phyloP scores from a whole-genome alignment of 345 rosid genomes.

The Acer campestre region DNA sequence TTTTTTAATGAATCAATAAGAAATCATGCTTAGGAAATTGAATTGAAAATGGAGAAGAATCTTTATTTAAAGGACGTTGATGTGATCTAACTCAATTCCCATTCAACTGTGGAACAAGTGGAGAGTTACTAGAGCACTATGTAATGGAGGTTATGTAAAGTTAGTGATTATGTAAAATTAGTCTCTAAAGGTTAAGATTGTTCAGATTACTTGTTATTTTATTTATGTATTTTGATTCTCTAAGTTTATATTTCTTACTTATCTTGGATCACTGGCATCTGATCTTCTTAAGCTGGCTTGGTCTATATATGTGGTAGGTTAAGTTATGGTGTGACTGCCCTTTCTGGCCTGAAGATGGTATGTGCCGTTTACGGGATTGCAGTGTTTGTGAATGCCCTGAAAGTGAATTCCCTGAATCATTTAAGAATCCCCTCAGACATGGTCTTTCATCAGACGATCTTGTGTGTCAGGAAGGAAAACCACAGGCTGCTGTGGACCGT shows the following conservation, averaged over 20 bases:
- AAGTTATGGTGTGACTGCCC: conserved; percentile 98
- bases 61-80: neutral
- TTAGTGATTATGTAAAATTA: neutral
- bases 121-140: neutral
- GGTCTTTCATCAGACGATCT: conserved; percentile 65
- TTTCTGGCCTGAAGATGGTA: conserved; percentile 93
- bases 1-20: too few relatives aligned
- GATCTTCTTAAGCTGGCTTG: conserved; percentile 5
- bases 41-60: neutral
- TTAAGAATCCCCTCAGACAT: conserved; percentile 54
- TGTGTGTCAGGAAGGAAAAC: conserved; percentile 92
- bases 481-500: conserved; percentile 88
- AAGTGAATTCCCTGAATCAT: conserved; percentile 79
- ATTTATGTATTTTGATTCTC: conserved; percentile 3
- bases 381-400: conserved; percentile 98
- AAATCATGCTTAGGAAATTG: neutral
- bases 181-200: neutral
- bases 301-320: conserved; percentile 46
- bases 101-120: neutral
- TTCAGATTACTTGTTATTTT: neutral
- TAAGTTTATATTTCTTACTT: neutral
- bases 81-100: neutral
- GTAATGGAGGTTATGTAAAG: neutral
- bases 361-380: conserved; percentile 94
- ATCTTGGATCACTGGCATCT: neutral